Evolutionary conservation across 352 stramenopile species (phyloP), one percentile per base, ranked within the genome.

Genomic region (Phytopythium vexans): DNA sequence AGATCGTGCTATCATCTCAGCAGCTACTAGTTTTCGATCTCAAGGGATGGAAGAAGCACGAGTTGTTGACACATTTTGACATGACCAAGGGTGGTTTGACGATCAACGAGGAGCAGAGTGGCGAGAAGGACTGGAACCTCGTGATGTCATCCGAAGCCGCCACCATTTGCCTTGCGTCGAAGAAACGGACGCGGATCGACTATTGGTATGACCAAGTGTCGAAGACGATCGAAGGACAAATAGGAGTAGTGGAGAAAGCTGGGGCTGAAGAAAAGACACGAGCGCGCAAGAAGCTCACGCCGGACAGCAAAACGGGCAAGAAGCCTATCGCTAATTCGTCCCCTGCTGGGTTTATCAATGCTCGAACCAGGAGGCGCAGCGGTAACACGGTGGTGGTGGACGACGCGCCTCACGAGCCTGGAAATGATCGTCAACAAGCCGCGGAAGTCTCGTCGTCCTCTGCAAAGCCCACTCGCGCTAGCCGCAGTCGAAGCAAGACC

Each of bases 151-250:
- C 38, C 31, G 49, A 33, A 31, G 37, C 15, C 32, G 14, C 16
- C 11, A 39, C 16, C 11, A 42, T 70, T 9, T 62, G 54, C 5
- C 43, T 83, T 1, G 60, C 78, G 49, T 74, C 72, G 3, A 73
- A 70, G 42, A 75, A 74, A 38, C 52, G 73, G 43, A 69, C 68
- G 27, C 68, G 73, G 55, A 73, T 84, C 35, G 73, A 84, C 32
- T 84, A 73, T 47, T 84, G 70, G 73, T 84, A 68, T 61, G 73
- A 84, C 60, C 68, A 81, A 65, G 62, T 84, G 32, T 76, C 57
- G 34, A 78, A 77, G 40, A 49, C 54, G 27, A 50, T 81, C 27
- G 62, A 73, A 41, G 60, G 37, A 46, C 27, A 34, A 52, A 51
- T 38, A n/a, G 39, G 41, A 44, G 34, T 53, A 36, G 46, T 49